A percentile compares a stretch with the other conserved stretches of the same genome.
phyloP scores from a whole-genome alignment of 1,284 basidiomycete genomes.

The Puccinia hordei region DNA sequence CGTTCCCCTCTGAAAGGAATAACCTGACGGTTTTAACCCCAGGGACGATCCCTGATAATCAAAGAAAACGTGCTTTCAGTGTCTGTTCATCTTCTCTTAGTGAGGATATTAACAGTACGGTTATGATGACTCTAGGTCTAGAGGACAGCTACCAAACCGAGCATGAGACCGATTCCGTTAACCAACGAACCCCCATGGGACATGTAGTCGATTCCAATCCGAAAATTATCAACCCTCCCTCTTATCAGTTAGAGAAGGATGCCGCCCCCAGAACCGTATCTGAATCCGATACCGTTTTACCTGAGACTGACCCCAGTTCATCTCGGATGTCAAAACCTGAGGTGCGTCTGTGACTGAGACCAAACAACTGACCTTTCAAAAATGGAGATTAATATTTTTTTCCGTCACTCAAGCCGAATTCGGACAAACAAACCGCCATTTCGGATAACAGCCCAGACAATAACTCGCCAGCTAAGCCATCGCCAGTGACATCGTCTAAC shows the following conservation, averaged over 20 bases:
- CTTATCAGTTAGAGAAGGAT: background rate
- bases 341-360: too few relatives aligned
- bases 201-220: background rate
- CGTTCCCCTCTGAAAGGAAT: background rate
- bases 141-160: slow-evolving; percentile 5
- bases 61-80: background rate
- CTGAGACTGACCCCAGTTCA: background rate
- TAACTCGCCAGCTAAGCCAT: too few relatives aligned
- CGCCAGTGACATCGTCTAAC: too few relatives aligned
- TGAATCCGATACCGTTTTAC: background rate
- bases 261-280: background rate
- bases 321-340: too few relatives aligned
- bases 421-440: too few relatives aligned
- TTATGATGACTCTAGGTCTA: slow-evolving; percentile 20
- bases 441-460: too few relatives aligned
- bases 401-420: too few relatives aligned
- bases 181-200: background rate
- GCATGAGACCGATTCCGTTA: background rate
- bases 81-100: slow-evolving; percentile 6
- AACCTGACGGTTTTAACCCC: background rate
- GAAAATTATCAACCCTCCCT: background rate
- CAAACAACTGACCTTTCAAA: too few relatives aligned
- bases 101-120: slow-evolving; percentile 13
- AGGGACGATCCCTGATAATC: background rate
- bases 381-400: too few relatives aligned